phyloP scores from a whole-genome alignment of 768 basidiomycete species.

The Russula compacta region DNA sequence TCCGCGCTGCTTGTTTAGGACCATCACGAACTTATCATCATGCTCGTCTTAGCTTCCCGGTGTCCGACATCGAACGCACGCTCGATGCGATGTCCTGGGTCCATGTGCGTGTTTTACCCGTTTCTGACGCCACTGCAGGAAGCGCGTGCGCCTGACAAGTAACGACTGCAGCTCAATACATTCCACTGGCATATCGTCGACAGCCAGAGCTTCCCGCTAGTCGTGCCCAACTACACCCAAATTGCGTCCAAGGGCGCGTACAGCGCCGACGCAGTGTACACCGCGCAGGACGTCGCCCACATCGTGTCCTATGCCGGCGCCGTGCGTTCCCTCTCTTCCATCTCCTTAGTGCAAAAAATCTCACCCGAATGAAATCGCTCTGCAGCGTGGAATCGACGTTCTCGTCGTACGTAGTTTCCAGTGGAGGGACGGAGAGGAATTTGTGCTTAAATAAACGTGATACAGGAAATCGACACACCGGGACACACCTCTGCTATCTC shows the following conservation, averaged over 20 bases:
- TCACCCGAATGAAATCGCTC: not conserved
- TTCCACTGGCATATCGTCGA: slow-evolving; percentile 44
- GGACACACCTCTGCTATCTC: slow-evolving; percentile 69
- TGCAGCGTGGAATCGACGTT: slow-evolving; percentile 42
- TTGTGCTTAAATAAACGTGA: not conserved
- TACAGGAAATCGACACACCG: slow-evolving; percentile 77
- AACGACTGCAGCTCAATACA: slow-evolving; percentile 32
- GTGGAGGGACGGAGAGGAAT: too few relatives aligned
- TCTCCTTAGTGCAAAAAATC: too few relatives aligned
- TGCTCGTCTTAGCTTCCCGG: not conserved
- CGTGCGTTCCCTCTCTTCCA: slow-evolving; percentile 25
- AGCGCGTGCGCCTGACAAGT: not conserved
- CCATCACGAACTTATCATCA: not conserved
- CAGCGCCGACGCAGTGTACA: slow-evolving; percentile 28
- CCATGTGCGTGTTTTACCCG: slow-evolving; percentile 15
- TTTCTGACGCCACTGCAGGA: too few relatives aligned
- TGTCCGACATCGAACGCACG: slow-evolving; percentile 7
- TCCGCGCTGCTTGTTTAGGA: not conserved
- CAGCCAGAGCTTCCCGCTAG: slow-evolving; percentile 43
- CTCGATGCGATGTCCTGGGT: slow-evolving; percentile 11
- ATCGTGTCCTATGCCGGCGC: slow-evolving; percentile 38
- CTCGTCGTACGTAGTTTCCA: slow-evolving; percentile 32
- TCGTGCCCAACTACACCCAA: slow-evolving; percentile 31
- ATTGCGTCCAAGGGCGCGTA: slow-evolving; percentile 39
- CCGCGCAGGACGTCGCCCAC: slow-evolving; percentile 29